Evolutionary conservation across 1,284 basidiomycete genomes (phyloP), one percentile per base, ranked within the genome.

Genomic region (Austroboletus sp.): DNA sequence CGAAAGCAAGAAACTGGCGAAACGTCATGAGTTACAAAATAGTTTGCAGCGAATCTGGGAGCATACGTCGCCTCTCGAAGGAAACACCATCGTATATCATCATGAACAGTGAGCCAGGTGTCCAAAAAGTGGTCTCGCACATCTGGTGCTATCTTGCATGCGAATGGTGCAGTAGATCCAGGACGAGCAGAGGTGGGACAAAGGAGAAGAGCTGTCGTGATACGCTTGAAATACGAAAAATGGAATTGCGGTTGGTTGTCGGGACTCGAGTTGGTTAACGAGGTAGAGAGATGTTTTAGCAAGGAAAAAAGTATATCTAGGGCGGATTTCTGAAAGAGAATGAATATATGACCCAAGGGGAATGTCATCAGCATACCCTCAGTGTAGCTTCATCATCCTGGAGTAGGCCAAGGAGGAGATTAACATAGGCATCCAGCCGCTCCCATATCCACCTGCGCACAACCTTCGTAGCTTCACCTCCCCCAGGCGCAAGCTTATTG

Each of bases 21-120:
- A 44, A 15, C 10, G 36, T 25, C 34, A 27, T 38, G 44, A 54
- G 38, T 42, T 21, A 49, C 29, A 45, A 29, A 5, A n/a, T 30
- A 2, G 10, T 3, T 23, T 16, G 23, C 45, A 15, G 42, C 13
- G 23, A 32, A 36, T 40, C 27, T 16, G 26, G 11, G 44, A 30
- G 69, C 80, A 43, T 69, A 90, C 85, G 76, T 79, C 23, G 87
- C 73, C 58, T 96, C 92, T 31, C 87, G 79, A 49, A 97, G 77
- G 69, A 96, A 96, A 65, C 89, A 90, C 84, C 89, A 96, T 48
- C 94, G 81, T 21, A 98, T 73, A 62, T 98, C 96, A 53, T 94
- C 89, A 62, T 94, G 71, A 13, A 86, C 79, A 53, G 80, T 81
- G 50, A 90, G 74, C 80, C 82, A 90, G 9, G 74, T 79, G 31